phyloP scores from a whole-genome alignment of 2,329 filamentous ascomycete species.

The Fusarium cyanostomum region DNA sequence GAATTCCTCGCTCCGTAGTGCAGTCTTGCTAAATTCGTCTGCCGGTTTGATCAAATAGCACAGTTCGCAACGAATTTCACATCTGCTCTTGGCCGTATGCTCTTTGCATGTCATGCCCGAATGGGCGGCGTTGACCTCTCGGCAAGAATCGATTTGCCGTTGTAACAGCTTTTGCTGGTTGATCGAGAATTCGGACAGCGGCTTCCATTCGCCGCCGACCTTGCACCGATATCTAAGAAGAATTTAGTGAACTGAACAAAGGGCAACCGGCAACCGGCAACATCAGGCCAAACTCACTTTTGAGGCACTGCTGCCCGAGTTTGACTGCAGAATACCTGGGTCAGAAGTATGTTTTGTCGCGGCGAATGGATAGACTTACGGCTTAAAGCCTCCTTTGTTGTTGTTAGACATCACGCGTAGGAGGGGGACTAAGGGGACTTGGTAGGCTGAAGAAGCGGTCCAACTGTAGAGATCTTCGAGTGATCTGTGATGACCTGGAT shows the following conservation, averaged over 20 bases:
- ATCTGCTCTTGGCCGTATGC: constrained; percentile 41
- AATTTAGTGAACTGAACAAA: not conserved
- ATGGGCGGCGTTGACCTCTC: constrained; percentile 41
- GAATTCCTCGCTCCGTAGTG: constrained; percentile 40
- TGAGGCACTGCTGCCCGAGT: not conserved
- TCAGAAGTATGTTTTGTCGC: not conserved
- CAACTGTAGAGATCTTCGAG: too few relatives aligned
- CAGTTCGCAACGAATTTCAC: constrained; percentile 46
- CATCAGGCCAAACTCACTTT: constrained; percentile 5
- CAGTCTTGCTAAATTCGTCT: constrained; percentile 45
- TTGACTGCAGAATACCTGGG: constrained; percentile 1
- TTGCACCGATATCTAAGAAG: constrained; percentile 47
- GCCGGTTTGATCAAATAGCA: constrained; percentile 44
- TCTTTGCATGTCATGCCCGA: constrained; percentile 51
- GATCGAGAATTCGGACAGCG: constrained; percentile 45
- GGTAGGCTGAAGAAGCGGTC: not conserved
- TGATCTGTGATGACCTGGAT: too few relatives aligned
- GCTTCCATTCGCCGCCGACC: constrained; percentile 50
- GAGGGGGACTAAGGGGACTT: too few relatives aligned
- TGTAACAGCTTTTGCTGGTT: constrained; percentile 45
- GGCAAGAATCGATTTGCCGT: constrained; percentile 14
- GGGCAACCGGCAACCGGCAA: too few relatives aligned
- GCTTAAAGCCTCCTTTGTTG: constrained; percentile 13
- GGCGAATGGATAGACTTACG: constrained; percentile 19
- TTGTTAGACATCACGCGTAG: constrained; percentile 14